Base-by-base conservation (phyloP, 2,329 filamentous ascomycete genomes). In the Pseudopyrenochaeta lycopersici region DNA sequence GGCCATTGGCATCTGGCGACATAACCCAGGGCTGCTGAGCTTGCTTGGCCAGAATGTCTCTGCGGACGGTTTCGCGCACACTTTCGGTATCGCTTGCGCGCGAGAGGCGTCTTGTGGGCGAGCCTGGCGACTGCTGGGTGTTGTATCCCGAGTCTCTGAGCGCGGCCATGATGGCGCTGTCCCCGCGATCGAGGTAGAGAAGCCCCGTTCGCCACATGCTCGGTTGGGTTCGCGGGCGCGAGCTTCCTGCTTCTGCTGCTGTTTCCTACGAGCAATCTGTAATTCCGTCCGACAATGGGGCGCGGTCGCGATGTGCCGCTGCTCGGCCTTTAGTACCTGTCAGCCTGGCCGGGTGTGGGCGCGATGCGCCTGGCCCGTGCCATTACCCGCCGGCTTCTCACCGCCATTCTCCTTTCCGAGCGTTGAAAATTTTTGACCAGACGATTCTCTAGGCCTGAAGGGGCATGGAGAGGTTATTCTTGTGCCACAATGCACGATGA, bases 151-250 rank as follows among this genome's bases (percentile, higher is more conserved):
- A 58, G 48, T 62, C 58, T 35, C 57, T 54, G 38, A 64, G 50
- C 31, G 59, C 62, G 48, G 60, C 58, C 51, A 62, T 48, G 42
- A 64, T 64, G 49, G 59, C 58, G 56, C 62, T 62, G 52, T 62
- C 59, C 45, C 59, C 59, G 46, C 62, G 62, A 43, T 64, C 59
- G 59, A 62, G 59, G 62, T 64, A 62, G 31, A 60, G 50, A 23
- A 64, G 62, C 44, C 62, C 62, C 46, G 55, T 62, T 52, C 59
- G 58, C 62, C 62, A 64, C 62, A 64, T 64, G 55, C 20, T 30
- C 21, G 58, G 31, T 50, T 52, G 61, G n/a, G n/a, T n/a, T 62
- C 46, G 54, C 57, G 53, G 60, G 49, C 54, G 59, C 52, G 56
- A 42, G 52, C n/a, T 50, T 49, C 46, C 49, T 56, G 53, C 56